Percentiles rank a stretch among this genome's conserved stretches.
Conservation (phyloP, 192 early-diverging fungal species). For the Spizellomyces punctatus region DNA sequence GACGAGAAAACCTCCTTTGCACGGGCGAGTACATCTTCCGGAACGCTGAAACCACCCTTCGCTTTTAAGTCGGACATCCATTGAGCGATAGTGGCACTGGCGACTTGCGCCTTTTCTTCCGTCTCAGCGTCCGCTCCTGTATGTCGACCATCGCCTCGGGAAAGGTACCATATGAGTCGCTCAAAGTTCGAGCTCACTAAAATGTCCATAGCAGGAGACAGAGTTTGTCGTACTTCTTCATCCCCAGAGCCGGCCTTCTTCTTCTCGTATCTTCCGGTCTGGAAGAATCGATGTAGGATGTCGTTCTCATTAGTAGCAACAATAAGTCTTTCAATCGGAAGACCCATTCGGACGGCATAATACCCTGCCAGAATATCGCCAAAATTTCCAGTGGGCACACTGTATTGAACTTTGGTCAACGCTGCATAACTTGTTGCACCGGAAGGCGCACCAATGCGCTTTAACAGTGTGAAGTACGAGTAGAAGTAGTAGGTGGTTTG, state of each 20-base stretch:
- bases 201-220: constrained; percentile 98
- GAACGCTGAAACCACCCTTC: constrained; percentile 72
- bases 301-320: constrained; percentile 98
- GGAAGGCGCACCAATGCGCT: constrained; percentile 2
- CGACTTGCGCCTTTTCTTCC: constrained; percentile 33
- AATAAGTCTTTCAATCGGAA: constrained; percentile 79
- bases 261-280: constrained; percentile 83
- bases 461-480: constrained; percentile 70
- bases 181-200: constrained; percentile 97
- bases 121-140: constrained; percentile 21
- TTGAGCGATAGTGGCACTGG: constrained; percentile 26
- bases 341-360: constrained; percentile 88
- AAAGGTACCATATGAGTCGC: constrained; percentile 89
- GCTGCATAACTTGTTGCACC: not conserved
- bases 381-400: constrained; percentile 98
- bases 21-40: constrained; percentile 57
- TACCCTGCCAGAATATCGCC: constrained; percentile 88
- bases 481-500: constrained; percentile 97
- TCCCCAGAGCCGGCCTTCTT: constrained; percentile 39
- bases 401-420: constrained; percentile 56
- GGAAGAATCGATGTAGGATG: constrained; percentile 93
- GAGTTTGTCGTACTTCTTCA: constrained; percentile 67
- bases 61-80: constrained; percentile 84
- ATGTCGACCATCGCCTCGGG: constrained; percentile 27
- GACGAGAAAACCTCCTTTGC: constrained; percentile 77